Evolutionary conservation across 2,329 filamentous ascomycete species (phyloP), one percentile per base, ranked within the genome.

Genomic region (Pseudogymnoascus sp.): DNA sequence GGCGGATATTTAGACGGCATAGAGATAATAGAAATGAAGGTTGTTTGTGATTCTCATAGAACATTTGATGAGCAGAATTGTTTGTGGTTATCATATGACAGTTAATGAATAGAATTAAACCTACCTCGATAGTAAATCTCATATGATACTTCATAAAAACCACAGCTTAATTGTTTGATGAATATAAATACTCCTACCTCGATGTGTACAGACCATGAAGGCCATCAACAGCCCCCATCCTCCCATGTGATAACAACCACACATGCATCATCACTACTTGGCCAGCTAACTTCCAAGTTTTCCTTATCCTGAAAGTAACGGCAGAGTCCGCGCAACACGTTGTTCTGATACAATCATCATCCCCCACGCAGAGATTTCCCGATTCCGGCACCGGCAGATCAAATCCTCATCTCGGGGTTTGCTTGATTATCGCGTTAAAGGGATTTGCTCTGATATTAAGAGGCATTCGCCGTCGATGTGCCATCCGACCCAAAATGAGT

Each of bases 391-490:
- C n/a, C n/a, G 16, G 50, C n/a, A 33, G 50, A 56, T 56, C 50
- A 33, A 33, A 12, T 2, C 21, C 21, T 21, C 3, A 2, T 16
- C 5, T 56, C 50, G 50, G 50, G 28, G 50, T 56, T 56, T 56
- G 50, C 50, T 56, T 18, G 25, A 12, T 31, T 31, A 11, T 31
- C 28, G n/a, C n/a, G 6, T 25, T 25, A 31, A 28, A 50, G 44
- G 44, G 44, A 50, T 50, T 50, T 50, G 44, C 21, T 50, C 28
- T 50, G 50, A 56, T 31, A 53, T 33, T 12, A 12, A 56, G 16
- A 33, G n/a, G 50, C 25, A 33, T 56, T 33, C 50, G n/a, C 50
- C 50, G 50, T 56, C 50, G 50, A 56, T 56, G 50, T 56, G 50
- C 50, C 50, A 56, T 56, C 8, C 47, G 14, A 56, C 50, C 50